phyloP scores from a whole-genome alignment of 2,329 filamentous ascomycete genomes.

The Cercospora janseana region DNA sequence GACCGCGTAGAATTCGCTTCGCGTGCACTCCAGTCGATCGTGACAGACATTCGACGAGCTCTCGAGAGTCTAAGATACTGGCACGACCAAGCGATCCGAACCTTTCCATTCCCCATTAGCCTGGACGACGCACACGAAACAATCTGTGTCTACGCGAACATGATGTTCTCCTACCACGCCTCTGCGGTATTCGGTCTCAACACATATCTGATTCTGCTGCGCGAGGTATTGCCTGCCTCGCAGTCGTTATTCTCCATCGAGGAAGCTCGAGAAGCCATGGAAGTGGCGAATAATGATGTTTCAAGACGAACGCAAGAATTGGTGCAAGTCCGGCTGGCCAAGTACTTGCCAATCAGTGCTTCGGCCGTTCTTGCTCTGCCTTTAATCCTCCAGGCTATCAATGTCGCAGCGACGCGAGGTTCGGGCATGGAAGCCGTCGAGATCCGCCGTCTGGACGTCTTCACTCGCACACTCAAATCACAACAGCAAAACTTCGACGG shows the following conservation, averaged over 20 bases:
- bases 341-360: slow-evolving; percentile 24
- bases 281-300: slow-evolving; percentile 25
- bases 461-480: slow-evolving; percentile 23
- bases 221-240: slow-evolving; percentile 20
- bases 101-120: slow-evolving; percentile 25
- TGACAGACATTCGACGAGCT: slow-evolving; percentile 22
- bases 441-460: slow-evolving; percentile 23
- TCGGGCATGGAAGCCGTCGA: slow-evolving; percentile 25
- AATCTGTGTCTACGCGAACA: slow-evolving; percentile 26
- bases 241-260: slow-evolving; percentile 24
- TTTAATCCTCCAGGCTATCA: slow-evolving; percentile 25
- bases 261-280: slow-evolving; percentile 24
- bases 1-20: slow-evolving; percentile 24
- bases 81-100: slow-evolving; percentile 25
- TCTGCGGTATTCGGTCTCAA: slow-evolving; percentile 26
- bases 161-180: slow-evolving; percentile 29
- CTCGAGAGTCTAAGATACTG: slow-evolving; percentile 22
- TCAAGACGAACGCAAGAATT: slow-evolving; percentile 25
- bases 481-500: slow-evolving; percentile 28
- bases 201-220: slow-evolving; percentile 24
- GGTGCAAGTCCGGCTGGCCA: slow-evolving; percentile 26
- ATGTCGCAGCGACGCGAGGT: slow-evolving; percentile 25
- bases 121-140: slow-evolving; percentile 25
- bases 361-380: slow-evolving; percentile 22
- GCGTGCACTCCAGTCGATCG: slow-evolving; percentile 14